These are phyloP conservation scores for Talaromyces atroroseus DNA, from an alignment of 2,329 filamentous ascomycete genomes.

Conservation along the genomic window DNA sequence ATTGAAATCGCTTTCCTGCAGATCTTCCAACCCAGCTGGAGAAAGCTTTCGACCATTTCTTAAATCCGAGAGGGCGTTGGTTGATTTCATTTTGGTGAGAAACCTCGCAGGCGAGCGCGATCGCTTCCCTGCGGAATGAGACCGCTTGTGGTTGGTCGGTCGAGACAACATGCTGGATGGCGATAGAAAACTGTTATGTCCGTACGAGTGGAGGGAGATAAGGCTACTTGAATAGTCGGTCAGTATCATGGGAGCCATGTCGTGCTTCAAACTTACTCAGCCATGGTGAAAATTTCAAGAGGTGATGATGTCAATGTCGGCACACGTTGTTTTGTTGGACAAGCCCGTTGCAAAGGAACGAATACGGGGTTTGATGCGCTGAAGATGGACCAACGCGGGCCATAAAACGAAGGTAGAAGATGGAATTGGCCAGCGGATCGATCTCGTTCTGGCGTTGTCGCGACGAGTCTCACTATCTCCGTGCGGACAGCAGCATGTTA, in stretches of 20 bases:
- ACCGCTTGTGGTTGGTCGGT: conserved; percentile 31
- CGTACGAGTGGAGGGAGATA: conserved; percentile 35
- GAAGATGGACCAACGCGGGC: background rate
- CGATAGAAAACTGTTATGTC: conserved; percentile 29
- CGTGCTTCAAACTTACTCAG: conserved; percentile 29
- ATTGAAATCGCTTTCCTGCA: conserved; percentile 39
- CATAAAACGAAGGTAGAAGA: conserved; percentile 14
- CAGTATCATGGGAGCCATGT: conserved; percentile 3
- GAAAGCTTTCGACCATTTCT: conserved; percentile 23
- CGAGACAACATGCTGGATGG: conserved; percentile 35
- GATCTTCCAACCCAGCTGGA: conserved; percentile 25
- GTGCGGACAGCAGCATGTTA: background rate
- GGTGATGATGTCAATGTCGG: background rate
- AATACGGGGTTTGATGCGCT: background rate
- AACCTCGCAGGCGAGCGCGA: conserved; percentile 31
- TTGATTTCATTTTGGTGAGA: conserved; percentile 42
- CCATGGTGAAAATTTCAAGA: conserved; percentile 25
- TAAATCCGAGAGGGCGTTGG: conserved; percentile 35
- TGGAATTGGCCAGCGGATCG: conserved; percentile 8
- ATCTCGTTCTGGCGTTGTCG: background rate
- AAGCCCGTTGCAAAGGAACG: background rate
- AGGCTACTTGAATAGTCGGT: conserved; percentile 21
- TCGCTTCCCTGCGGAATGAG: conserved; percentile 31
- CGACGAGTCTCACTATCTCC: background rate
- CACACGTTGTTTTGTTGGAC: background rate